These are phyloP conservation scores for Lactarius pseudohatsudake DNA, from an alignment of 768 basidiomycete species.

Conservation along the genomic window DNA sequence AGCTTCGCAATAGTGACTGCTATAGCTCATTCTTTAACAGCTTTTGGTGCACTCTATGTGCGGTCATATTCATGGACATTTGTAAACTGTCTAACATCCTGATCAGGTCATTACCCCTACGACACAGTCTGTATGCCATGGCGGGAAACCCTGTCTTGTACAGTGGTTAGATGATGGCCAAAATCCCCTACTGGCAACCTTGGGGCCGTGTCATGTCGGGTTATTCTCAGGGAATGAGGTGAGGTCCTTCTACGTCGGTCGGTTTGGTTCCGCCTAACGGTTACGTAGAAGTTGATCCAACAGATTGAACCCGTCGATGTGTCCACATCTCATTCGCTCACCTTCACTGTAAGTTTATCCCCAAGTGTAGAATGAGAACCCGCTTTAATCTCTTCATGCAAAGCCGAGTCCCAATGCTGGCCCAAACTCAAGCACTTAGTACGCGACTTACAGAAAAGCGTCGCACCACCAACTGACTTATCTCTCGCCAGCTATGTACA, in stretches of 20 bases:
- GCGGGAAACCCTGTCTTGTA: conserved; percentile 52
- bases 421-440: conserved; percentile 60
- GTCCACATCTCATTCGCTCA: conserved; percentile 43
- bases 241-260: conserved; percentile 8
- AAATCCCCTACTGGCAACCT: conserved; percentile 45
- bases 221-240: conserved; percentile 57
- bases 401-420: conserved; percentile 60
- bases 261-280: neutral
- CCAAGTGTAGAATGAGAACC: neutral
- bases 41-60: conserved; percentile 23
- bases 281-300: conserved; percentile 54
- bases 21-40: conserved; percentile 4
- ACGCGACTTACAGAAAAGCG: neutral
- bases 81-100: neutral
- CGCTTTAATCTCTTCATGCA: conserved; percentile 5
- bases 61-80: neutral
- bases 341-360: conserved; percentile 52
- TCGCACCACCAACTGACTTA: conserved; percentile 4
- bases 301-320: conserved; percentile 57
- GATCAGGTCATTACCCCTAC: conserved; percentile 18
- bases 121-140: conserved; percentile 42
- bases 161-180: conserved; percentile 65
- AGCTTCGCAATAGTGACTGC: neutral
- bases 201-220: conserved; percentile 55
- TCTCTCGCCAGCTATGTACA: conserved; percentile 53